A percentile compares a stretch with the other conserved stretches of the same genome.
These are phyloP conservation scores for Helotiales sp. DNA, from an alignment of 2,329 filamentous ascomycete species.

Conservation along the genomic window DNA sequence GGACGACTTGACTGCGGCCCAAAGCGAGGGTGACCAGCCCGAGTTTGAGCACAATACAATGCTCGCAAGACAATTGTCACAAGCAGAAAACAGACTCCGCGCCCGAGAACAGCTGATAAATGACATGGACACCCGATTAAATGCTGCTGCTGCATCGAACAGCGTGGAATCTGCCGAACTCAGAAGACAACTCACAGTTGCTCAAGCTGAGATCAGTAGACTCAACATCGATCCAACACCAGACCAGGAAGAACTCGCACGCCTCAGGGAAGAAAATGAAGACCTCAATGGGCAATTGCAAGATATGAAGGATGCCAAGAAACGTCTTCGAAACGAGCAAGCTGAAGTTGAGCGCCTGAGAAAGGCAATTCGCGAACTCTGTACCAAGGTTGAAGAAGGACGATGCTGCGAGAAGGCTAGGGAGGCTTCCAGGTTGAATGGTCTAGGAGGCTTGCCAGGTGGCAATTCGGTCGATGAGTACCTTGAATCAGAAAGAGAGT, in stretches of 20 bases:
- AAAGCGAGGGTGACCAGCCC: not conserved
- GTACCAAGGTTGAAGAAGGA: not conserved
- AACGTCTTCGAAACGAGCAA: not conserved
- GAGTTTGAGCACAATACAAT: not conserved
- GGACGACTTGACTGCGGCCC: not conserved
- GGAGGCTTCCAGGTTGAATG: not conserved
- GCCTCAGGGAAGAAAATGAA: not conserved
- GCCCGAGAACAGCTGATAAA: not conserved
- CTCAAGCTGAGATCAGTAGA: not conserved
- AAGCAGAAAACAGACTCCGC: not conserved
- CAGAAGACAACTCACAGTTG: not conserved
- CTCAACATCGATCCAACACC: not conserved
- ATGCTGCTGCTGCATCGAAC: not conserved
- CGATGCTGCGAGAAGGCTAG: not conserved
- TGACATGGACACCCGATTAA: not conserved
- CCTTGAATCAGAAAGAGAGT: not conserved
- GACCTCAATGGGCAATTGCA: not conserved
- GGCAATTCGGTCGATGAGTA: not conserved
- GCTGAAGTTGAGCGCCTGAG: not conserved
- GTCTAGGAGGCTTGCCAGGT: too few relatives aligned
- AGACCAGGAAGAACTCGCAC: not conserved
- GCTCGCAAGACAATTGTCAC: not conserved
- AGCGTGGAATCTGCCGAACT: not conserved
- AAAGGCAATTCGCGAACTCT: not conserved
- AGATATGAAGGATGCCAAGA: not conserved